Percentiles rank a stretch among this genome's conserved stretches.
phyloP scores from a whole-genome alignment of 1,284 basidiomycete genomes.

The Ceratobasidium sp. region DNA sequence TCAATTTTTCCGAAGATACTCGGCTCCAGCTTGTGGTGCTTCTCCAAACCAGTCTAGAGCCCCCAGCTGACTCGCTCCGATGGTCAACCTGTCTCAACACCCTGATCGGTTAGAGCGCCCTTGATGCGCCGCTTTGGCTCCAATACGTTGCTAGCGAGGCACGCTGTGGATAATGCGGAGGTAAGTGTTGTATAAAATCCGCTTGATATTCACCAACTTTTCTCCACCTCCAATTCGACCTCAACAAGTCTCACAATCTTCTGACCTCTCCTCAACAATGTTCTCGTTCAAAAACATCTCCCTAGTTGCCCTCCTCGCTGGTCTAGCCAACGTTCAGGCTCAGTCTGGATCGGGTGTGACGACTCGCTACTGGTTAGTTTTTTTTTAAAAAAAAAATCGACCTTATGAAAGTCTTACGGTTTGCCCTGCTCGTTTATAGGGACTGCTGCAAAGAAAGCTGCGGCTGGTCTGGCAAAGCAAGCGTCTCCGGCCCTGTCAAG shows the following conservation, averaged over 20 bases:
- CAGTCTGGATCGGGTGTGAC: conserved; percentile 47
- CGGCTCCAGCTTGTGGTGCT: background rate
- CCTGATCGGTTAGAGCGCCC: background rate
- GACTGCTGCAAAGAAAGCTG: conserved; percentile 51
- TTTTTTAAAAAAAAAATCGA: too few species aligned
- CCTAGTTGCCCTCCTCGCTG: conserved; percentile 1
- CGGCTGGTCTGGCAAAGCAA: conserved; percentile 50
- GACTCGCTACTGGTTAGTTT: conserved; percentile 50
- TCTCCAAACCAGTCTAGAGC: background rate
- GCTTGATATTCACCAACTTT: background rate
- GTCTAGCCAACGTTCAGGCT: conserved; percentile 22
- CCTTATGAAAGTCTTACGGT: too few species aligned
- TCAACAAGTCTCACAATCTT: too few species aligned
- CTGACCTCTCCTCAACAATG: conserved; percentile 70
- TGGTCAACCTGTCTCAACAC: background rate
- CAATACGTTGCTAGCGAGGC: background rate
- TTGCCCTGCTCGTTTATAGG: conserved; percentile 20
- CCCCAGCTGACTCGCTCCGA: conserved; percentile 13
- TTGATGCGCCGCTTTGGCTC: background rate
- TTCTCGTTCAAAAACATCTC: conserved; percentile 68
- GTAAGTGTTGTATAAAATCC: background rate
- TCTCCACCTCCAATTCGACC: background rate
- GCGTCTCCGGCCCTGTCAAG: conserved; percentile 47
- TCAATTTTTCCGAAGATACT: background rate
- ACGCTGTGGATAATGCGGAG: background rate